These are phyloP conservation scores for Aspergillus proliferans DNA, from an alignment of 2,329 filamentous ascomycete species.

Conservation along the genomic window DNA sequence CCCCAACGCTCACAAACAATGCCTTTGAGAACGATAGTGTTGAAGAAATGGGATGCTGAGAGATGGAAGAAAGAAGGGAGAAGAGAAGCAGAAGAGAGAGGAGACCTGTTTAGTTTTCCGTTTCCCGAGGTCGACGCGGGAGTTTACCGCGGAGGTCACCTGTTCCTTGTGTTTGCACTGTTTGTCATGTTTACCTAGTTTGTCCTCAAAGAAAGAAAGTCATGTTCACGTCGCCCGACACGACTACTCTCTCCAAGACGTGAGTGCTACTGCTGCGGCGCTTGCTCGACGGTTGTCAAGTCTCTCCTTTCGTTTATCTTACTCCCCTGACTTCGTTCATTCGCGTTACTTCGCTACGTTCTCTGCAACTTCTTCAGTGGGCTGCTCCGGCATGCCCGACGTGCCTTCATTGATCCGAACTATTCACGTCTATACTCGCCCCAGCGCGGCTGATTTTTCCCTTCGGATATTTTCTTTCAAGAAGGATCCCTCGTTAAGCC, in stretches of 20 bases:
- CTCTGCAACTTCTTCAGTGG: not conserved
- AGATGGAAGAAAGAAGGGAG: not conserved
- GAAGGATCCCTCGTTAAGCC: not conserved
- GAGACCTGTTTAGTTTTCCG: not conserved
- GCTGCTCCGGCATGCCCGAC: not conserved
- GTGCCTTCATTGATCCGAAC: not conserved
- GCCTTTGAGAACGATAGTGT: not conserved
- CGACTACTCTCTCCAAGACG: not conserved
- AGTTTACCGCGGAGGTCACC: not conserved
- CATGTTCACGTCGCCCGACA: conserved; percentile 8
- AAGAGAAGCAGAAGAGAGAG: not conserved
- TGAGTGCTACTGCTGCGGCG: not conserved
- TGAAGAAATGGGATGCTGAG: not conserved
- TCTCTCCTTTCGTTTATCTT: not conserved
- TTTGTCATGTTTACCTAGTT: not conserved
- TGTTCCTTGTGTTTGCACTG: not conserved
- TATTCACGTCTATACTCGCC: not conserved
- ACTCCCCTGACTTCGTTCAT: not conserved
- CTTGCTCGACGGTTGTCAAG: not conserved
- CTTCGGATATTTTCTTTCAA: no score
- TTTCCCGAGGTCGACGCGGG: not conserved
- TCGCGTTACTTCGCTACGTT: not conserved
- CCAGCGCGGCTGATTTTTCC: not conserved
- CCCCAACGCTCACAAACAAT: not conserved
- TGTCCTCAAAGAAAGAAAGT: conserved; percentile 7